These are phyloP conservation scores for Taxawa tesnikishii DNA, from an alignment of 2,329 filamentous ascomycete genomes.

Conservation along the genomic window DNA sequence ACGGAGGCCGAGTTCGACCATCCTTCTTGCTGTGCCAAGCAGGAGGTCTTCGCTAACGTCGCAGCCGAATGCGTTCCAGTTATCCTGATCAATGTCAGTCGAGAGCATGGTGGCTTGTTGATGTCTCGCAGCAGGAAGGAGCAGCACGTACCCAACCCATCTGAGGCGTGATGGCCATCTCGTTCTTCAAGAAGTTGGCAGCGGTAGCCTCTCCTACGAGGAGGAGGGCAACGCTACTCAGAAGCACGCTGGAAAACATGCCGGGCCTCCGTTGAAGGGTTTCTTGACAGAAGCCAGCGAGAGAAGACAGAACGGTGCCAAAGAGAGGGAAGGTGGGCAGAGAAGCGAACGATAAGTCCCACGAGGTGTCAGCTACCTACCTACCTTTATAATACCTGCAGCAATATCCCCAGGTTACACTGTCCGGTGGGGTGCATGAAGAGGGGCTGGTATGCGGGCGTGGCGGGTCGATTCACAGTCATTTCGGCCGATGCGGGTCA, in stretches of 20 bases:
- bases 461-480: too few species aligned
- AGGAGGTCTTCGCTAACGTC: conserved; percentile 34
- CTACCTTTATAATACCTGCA: too few species aligned
- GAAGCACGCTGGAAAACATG: background rate
- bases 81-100: conserved; percentile 16
- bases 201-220: conserved; percentile 1
- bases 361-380: too few species aligned
- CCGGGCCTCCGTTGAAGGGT: too few species aligned
- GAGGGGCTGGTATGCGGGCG: too few species aligned
- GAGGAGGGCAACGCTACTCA: background rate
- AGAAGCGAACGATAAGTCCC: too few species aligned
- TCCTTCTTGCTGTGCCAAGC: conserved; percentile 31
- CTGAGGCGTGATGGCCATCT: conserved; percentile 22
- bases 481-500: too few species aligned
- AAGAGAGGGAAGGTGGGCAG: too few species aligned
- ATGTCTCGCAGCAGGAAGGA: conserved; percentile 1
- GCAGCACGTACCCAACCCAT: conserved; percentile 24
- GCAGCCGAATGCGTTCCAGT: conserved; percentile 36
- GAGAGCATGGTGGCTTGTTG: conserved; percentile 2
- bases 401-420: too few species aligned
- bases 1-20: conserved; percentile 33
- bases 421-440: too few species aligned
- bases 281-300: too few species aligned
- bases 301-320: too few species aligned
- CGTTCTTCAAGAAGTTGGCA: conserved; percentile 17